A percentile compares a stretch with the other conserved stretches of the same genome.
phyloP scores from a whole-genome alignment of 371 early-diverging fungal genomes.

The Mucor piriformis region DNA sequence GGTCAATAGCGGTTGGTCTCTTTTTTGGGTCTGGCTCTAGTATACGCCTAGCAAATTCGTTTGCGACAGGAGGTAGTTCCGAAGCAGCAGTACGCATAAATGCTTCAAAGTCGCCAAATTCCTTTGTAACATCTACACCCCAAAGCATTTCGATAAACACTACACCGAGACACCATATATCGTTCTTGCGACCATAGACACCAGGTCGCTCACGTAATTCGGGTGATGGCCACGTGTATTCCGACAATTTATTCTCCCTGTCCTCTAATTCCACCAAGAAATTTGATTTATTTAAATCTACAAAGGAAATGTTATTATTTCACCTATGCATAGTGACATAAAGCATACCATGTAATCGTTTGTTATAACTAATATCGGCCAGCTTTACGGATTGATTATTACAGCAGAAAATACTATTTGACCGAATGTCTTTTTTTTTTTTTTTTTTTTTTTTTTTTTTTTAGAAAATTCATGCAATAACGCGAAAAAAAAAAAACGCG shows the following conservation, averaged over 20 bases:
- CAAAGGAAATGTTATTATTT: not conserved
- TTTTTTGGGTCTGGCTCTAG: conserved; percentile 66
- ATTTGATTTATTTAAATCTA: conserved; percentile 49
- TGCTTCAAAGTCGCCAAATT: conserved; percentile 58
- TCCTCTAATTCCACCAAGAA: conserved; percentile 45
- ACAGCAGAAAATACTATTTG: conserved; percentile 43
- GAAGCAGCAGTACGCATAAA: conserved; percentile 54
- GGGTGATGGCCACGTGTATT: conserved; percentile 54
- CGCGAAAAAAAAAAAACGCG: too few species aligned
- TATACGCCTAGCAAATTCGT: conserved; percentile 56
- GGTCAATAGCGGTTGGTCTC: conserved; percentile 69
- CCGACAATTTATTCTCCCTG: conserved; percentile 24
- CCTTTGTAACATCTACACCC: conserved; percentile 62
- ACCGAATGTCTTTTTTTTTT: conserved; percentile 49
- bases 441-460: too few species aligned
- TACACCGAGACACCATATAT: conserved; percentile 78
- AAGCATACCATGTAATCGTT: conserved; percentile 46
- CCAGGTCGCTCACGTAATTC: conserved; percentile 63
- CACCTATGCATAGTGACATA: not conserved
- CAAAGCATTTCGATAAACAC: conserved; percentile 76
- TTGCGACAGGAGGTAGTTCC: conserved; percentile 54
- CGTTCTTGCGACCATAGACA: conserved; percentile 69
- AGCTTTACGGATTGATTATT: conserved; percentile 43
- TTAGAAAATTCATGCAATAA: not conserved
- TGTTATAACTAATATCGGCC: conserved; percentile 51